Percentiles rank a stretch among this genome's conserved stretches.
phyloP scores from a whole-genome alignment of 805 yeast genomes.

The Saccharomycopsis sp. region DNA sequence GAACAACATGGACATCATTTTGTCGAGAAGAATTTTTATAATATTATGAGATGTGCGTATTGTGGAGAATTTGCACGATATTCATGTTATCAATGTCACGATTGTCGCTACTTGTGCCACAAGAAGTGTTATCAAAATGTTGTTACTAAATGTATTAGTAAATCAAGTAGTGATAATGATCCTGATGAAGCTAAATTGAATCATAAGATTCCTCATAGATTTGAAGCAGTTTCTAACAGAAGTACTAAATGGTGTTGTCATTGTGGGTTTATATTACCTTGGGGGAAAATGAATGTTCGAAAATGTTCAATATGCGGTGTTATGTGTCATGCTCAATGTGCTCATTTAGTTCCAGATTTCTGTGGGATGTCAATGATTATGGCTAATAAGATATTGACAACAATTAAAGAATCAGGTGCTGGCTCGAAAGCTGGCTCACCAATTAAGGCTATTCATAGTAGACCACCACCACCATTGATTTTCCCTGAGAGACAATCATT shows the following conservation, averaged over 20 bases:
- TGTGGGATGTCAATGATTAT: constrained; percentile 98
- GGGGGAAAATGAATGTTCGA: constrained; percentile 89
- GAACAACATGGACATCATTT: constrained; percentile 97
- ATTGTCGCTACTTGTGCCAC: constrained; percentile 74
- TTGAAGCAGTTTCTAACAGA: constrained; percentile 84
- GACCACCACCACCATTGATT: neutral
- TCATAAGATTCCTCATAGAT: constrained; percentile 95
- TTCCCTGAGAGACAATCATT: too few relatives aligned
- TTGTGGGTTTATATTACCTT: constrained; percentile 93
- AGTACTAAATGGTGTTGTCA: constrained; percentile 99
- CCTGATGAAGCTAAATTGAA: constrained; percentile 73
- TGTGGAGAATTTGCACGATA: constrained; percentile 93
- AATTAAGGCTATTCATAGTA: constrained; percentile 12
- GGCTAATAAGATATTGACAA: constrained; percentile 81
- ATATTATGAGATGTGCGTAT: constrained; percentile 93
- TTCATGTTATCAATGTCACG: constrained; percentile 82
- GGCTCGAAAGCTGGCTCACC: constrained; percentile 28
- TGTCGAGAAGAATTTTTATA: constrained; percentile 90
- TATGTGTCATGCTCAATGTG: constrained; percentile 89
- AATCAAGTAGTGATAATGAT: constrained; percentile 61
- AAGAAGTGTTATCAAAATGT: constrained; percentile 75
- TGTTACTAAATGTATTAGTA: constrained; percentile 77
- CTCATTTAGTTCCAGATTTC: constrained; percentile 93
- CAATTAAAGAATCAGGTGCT: constrained; percentile 74
- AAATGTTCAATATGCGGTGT: constrained; percentile 92